Evolutionary conservation across 257 asterid species (phyloP).

Genomic region (Nicotiana paniculata): DNA sequence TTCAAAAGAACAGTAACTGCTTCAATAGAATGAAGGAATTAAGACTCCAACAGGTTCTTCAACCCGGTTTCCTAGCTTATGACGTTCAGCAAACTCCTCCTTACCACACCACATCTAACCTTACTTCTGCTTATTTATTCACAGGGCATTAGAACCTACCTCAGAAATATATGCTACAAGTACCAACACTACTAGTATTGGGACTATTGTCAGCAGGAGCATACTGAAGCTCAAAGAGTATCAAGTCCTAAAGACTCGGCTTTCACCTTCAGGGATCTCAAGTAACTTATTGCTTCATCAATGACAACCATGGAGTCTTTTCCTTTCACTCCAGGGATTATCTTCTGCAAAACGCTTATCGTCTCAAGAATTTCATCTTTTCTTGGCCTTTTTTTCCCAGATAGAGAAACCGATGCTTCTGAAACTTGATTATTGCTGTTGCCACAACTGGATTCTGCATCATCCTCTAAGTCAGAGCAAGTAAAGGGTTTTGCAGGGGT

Average conservation of each 20-base stretch:
- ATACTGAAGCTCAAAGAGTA: conserved; percentile 23
- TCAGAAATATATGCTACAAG: not conserved
- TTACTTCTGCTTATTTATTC: conserved; percentile 9
- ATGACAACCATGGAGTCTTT: conserved; percentile 53
- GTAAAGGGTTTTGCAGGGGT: conserved; percentile 26
- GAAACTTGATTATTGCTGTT: conserved; percentile 8
- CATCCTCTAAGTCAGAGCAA: conserved; percentile 37
- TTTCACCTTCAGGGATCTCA: conserved; percentile 64
- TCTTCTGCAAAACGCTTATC: conserved; percentile 40
- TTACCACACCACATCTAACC: not conserved
- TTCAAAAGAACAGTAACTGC: not conserved
- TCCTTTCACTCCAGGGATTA: conserved; percentile 58
- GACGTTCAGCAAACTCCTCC: not conserved
- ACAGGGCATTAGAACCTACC: not conserved
- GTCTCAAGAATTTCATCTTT: conserved; percentile 53
- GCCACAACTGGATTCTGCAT: conserved; percentile 65
- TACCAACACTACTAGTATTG: not conserved
- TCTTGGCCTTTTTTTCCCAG: conserved; percentile 45
- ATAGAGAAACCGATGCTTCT: conserved; percentile 6
- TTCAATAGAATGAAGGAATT: not conserved
- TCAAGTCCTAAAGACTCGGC: conserved; percentile 62
- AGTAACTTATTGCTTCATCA: conserved; percentile 66
- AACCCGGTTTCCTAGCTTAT: not conserved
- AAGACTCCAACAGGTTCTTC: not conserved
- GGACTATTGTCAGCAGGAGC: conserved; percentile 4